Conservation (phyloP, 176 grass and related monocot species). For the Echinochloa phyllopogon region DNA sequence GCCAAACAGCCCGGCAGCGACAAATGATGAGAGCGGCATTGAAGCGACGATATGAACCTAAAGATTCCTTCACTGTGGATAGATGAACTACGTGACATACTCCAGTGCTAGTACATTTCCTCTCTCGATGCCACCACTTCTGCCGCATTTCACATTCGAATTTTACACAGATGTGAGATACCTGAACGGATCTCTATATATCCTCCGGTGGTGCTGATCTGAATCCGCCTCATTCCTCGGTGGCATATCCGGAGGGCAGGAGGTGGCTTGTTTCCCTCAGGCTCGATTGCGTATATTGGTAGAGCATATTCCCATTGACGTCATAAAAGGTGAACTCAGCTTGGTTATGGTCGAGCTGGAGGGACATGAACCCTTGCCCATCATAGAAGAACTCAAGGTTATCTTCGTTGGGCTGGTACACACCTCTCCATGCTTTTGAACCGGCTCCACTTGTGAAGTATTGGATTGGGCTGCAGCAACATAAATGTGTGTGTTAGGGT, state of each 20-base stretch:
- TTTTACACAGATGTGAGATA: background rate
- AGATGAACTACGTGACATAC: background rate
- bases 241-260: slow-evolving; percentile 20
- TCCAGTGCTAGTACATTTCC: slow-evolving; percentile 2
- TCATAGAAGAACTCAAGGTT: slow-evolving; percentile 82
- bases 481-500: background rate
- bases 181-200: background rate
- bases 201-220: background rate
- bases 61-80: background rate
- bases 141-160: background rate
- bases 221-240: slow-evolving; percentile 35
- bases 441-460: slow-evolving; percentile 93
- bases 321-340: slow-evolving; percentile 71
- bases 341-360: slow-evolving; percentile 52
- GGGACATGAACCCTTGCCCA: slow-evolving; percentile 95
- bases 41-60: background rate
- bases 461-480: slow-evolving; percentile 65
- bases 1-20: no score
- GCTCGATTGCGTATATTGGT: slow-evolving; percentile 47
- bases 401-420: slow-evolving; percentile 55
- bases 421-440: slow-evolving; percentile 87
- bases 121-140: background rate
- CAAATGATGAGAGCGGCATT: background rate
- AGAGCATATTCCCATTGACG: slow-evolving; percentile 56
- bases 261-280: slow-evolving; percentile 33